phyloP scores from a whole-genome alignment of 371 early-diverging fungal species.

The Zychaea mexicana region DNA sequence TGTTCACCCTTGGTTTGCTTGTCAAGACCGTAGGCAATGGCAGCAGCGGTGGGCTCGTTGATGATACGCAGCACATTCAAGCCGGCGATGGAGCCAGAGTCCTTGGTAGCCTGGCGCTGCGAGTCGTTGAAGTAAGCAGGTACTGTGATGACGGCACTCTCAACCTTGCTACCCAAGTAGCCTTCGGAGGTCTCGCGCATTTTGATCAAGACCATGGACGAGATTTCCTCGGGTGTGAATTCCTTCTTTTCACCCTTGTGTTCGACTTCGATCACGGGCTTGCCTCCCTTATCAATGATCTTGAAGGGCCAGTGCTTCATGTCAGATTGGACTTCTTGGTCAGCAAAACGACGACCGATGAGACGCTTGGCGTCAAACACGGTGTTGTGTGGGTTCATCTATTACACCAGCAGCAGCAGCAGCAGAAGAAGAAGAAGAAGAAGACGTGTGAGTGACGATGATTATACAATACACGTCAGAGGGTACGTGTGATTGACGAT shows the following conservation, averaged over 20 bases:
- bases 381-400: conserved; percentile 79
- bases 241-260: conserved; percentile 78
- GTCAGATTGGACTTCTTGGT: conserved; percentile 86
- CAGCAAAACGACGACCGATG: conserved; percentile 94
- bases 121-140: conserved; percentile 87
- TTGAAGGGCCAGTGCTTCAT: conserved; percentile 92
- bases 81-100: conserved; percentile 81
- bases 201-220: conserved; percentile 89
- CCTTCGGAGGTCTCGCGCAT: conserved; percentile 93
- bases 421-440: not conserved
- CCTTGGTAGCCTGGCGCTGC: conserved; percentile 87
- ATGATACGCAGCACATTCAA: conserved; percentile 86
- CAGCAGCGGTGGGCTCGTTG: conserved; percentile 95
- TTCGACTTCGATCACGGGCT: conserved; percentile 83
- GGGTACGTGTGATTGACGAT: not conserved
- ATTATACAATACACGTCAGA: not conserved
- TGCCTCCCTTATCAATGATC: conserved; percentile 71
- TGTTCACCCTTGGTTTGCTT: conserved; percentile 74
- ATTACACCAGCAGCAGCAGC: not conserved
- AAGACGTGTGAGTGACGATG: not conserved
- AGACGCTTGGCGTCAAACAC: conserved; percentile 97
- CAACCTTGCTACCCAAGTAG: conserved; percentile 81
- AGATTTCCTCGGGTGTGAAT: conserved; percentile 92
- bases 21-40: conserved; percentile 94
- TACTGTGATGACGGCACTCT: conserved; percentile 93